Evolutionary conservation across 148 eudicot species (phyloP), one percentile per base, ranked within the genome.

Genomic region (Nyssa sinensis): DNA sequence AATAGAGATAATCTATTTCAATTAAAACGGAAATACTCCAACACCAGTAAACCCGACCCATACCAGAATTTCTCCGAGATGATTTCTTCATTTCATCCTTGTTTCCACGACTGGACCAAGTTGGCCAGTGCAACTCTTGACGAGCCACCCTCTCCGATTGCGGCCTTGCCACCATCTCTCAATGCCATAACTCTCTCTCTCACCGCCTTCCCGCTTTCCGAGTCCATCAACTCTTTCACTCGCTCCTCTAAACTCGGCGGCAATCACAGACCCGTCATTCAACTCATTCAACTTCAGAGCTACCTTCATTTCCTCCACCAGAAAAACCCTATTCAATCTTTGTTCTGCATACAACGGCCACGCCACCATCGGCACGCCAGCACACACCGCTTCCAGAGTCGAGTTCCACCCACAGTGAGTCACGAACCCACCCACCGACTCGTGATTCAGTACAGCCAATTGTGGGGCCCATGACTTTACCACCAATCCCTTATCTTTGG

Each of bases 331-430:
- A 41, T 84, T 87, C n/a, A 84, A 57, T 64, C 76, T 82, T 64
- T 84, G 90, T 32, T 84, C 88, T 1, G 88, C 86, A 23, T 87
- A 84, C 9, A 87, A 53, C 2, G 87, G 90, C 85, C 90, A 86
- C 0, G 81, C 85, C 32, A 86, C 77, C 75, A 86, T 71, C 1
- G 89, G 86, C 47, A 82, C 83, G 7, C 85, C 88, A 2, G 74
- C 79, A 29, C 51, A 41, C 1, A 85, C 70, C 0, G 81, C 83
- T 72, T 85, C 88, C 30, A 85, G 33, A 55, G 68, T 63, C 58
- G 88, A 85, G 79, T 86, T 86, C 88, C 88, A 85, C 8, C 88
- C 74, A 0, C 80, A 77, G 61, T 77, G 80, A 33, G 44, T 39
- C 44, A 39, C 44, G 11, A 39, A 39, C 44, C 44, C 44, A 6